Conservation (phyloP, 1,284 basidiomycete genomes). For the Agaricales sp. region DNA sequence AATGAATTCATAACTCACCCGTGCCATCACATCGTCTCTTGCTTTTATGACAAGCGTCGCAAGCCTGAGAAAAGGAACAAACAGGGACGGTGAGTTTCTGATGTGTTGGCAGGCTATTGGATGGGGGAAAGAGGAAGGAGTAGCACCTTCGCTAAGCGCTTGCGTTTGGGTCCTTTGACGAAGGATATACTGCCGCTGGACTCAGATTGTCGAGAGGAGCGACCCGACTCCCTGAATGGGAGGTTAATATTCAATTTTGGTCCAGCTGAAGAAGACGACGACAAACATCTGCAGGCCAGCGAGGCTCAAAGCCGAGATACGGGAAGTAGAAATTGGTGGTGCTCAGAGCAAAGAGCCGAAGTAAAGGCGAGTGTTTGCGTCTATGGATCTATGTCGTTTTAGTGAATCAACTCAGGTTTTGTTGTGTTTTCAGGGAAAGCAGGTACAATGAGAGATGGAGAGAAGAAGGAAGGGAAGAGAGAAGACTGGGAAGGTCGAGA, state of each 20-base stretch:
- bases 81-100: slow-evolving; percentile 8
- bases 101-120: slow-evolving; percentile 4
- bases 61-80: slow-evolving; percentile 41
- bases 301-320: no score
- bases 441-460: no score
- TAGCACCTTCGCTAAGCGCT: slow-evolving; percentile 62
- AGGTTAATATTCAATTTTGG: slow-evolving; percentile 12
- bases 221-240: slow-evolving; percentile 16
- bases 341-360: no score
- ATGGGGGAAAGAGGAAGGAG: no score
- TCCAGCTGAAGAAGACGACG: slow-evolving; percentile 8
- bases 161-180: slow-evolving; percentile 53
- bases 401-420: no score
- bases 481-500: no score
- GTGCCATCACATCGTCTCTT: slow-evolving; percentile 77
- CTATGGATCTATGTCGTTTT: no score
- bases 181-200: slow-evolving; percentile 18
- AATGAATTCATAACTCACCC: slow-evolving; percentile 31
- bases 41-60: slow-evolving; percentile 74
- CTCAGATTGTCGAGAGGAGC: slow-evolving; percentile 8
- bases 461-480: no score
- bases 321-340: no score
- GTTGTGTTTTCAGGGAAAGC: no score
- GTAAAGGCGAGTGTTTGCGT: no score
- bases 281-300: no score